Conservation (phyloP, 192 early-diverging fungal genomes). For the Coemansia reversa region DNA sequence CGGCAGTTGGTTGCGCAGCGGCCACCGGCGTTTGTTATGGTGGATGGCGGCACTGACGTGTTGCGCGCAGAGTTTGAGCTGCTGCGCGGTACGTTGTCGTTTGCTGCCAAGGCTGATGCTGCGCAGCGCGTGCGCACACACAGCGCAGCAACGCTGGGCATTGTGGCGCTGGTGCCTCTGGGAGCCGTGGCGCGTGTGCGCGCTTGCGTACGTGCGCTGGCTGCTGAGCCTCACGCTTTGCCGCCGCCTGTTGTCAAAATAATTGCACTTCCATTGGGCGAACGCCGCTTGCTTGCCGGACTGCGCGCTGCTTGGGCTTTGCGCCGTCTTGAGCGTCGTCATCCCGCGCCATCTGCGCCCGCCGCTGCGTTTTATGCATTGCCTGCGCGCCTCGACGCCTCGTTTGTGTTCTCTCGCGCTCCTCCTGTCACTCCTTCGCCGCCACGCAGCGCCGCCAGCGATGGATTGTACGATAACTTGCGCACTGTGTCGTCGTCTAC, state of each 20-base stretch:
- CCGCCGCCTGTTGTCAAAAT: constrained; percentile 45
- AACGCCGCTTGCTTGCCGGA: constrained; percentile 30
- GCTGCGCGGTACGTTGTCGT: constrained; percentile 47
- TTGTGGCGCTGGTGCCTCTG: constrained; percentile 34
- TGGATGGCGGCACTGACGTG: constrained; percentile 26
- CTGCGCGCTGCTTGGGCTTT: constrained; percentile 33
- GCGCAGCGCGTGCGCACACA: constrained; percentile 3
- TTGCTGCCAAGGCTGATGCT: constrained; percentile 19
- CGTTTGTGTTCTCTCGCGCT: not conserved
- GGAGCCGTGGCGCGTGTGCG: constrained; percentile 13
- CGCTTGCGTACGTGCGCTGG: constrained; percentile 20
- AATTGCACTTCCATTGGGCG: constrained; percentile 37
- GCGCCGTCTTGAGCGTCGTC: constrained; percentile 20
- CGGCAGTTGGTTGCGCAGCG: constrained; percentile 34
- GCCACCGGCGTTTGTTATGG: constrained; percentile 41
- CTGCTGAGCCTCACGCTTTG: constrained; percentile 31
- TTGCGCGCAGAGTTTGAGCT: constrained; percentile 43
- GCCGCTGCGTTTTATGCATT: not conserved
- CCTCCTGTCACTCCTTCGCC: constrained; percentile 14
- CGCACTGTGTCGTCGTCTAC: constrained; percentile 11
- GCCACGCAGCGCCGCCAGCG: constrained; percentile 33
- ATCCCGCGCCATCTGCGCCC: not conserved
- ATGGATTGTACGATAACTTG: constrained; percentile 31
- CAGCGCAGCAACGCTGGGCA: constrained; percentile 35
- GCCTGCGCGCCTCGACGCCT: not conserved